Evolutionary conservation across 352 stramenopile species (phyloP), one percentile per base, ranked within the genome.

Genomic region (Phytophthora cactorum): DNA sequence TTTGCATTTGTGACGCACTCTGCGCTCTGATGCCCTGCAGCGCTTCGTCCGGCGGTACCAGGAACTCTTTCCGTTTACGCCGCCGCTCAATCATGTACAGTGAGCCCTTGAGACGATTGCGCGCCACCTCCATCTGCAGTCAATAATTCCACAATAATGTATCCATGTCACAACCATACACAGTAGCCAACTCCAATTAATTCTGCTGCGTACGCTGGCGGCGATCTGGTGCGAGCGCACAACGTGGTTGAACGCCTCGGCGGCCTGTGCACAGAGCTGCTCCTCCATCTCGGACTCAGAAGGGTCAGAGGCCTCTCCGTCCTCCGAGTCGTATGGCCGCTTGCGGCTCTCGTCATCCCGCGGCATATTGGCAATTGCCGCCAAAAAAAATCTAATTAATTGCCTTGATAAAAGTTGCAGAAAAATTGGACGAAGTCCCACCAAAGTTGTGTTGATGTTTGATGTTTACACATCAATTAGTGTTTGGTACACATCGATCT

Each of bases 201-300:
- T 29, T 56, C 31, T 34, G 17, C 15, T 27, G 49, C 80, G 56
- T 79, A 93, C 86, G 44, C 74, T 90, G 55, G 81, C 63, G 44
- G 60, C 54, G 49, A 88, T 83, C 47, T 91, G 73, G 70, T 89
- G 82, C 47, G 65, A 74, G 59, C 66, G 70, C 52, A 90, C 75
- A 51, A 92, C 91, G 50, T 90, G 81, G 65, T 94, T 94, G 67
- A 90, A 78, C 12, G 76, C 81, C 29, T 82, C 67, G 9, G 77
- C 74, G 2, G 86, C 76, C 59, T 94, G 86, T 34, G 76, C 84
- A 36, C 75, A 79, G n/a, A 92, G 82, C 57, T 94, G 86, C 72
- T 89, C 68, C 62, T 92, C 82, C 72, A 92, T 91, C 54, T 90
- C 83, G 3, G 66, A 50, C 62, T 83, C 70, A 0, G 66, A 73